phyloP scores from a whole-genome alignment of 2,329 filamentous ascomycete species.

The Didymella keratinophila region DNA sequence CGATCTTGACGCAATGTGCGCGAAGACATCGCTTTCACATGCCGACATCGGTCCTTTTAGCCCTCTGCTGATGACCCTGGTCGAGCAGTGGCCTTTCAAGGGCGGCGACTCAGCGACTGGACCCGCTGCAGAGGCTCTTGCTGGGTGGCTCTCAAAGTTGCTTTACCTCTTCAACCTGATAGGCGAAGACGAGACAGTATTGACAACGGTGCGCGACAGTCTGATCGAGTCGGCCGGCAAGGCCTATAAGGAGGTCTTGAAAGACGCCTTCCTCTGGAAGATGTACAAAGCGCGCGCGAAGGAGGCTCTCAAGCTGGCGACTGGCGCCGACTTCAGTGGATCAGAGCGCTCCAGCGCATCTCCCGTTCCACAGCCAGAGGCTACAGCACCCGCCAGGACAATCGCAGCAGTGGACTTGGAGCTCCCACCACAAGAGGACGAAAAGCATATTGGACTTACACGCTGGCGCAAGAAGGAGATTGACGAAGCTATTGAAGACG shows the following conservation, averaged over 20 bases:
- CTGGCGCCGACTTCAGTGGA: slow-evolving; percentile 47
- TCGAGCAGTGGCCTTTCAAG: slow-evolving; percentile 79
- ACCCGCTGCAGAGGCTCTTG: slow-evolving; percentile 39
- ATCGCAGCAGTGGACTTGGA: slow-evolving; percentile 39
- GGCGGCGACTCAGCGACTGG: slow-evolving; percentile 40
- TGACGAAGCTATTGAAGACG: slow-evolving; percentile 81
- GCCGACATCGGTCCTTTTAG: slow-evolving; percentile 57
- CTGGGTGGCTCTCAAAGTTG: slow-evolving; percentile 48
- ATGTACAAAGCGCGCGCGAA: slow-evolving; percentile 50
- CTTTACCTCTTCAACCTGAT: slow-evolving; percentile 47
- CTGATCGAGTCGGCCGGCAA: slow-evolving; percentile 39
- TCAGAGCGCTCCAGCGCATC: slow-evolving; percentile 44
- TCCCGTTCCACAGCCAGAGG: slow-evolving; percentile 31
- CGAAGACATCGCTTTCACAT: slow-evolving; percentile 30
- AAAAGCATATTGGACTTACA: slow-evolving; percentile 58
- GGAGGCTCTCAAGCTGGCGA: slow-evolving; percentile 44
- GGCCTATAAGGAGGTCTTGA: slow-evolving; percentile 43
- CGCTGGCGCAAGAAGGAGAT: slow-evolving; percentile 79
- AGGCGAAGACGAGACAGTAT: slow-evolving; percentile 45
- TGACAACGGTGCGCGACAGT: slow-evolving; percentile 39
- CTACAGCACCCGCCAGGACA: slow-evolving; percentile 23
- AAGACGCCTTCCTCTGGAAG: slow-evolving; percentile 49
- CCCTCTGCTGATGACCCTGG: slow-evolving; percentile 71
- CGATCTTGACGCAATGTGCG: slow-evolving; percentile 62
- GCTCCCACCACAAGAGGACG: slow-evolving; percentile 51